Conservation (phyloP, 1,139 yeast species). For the Zygosaccharomyces pseudobailii region DNA sequence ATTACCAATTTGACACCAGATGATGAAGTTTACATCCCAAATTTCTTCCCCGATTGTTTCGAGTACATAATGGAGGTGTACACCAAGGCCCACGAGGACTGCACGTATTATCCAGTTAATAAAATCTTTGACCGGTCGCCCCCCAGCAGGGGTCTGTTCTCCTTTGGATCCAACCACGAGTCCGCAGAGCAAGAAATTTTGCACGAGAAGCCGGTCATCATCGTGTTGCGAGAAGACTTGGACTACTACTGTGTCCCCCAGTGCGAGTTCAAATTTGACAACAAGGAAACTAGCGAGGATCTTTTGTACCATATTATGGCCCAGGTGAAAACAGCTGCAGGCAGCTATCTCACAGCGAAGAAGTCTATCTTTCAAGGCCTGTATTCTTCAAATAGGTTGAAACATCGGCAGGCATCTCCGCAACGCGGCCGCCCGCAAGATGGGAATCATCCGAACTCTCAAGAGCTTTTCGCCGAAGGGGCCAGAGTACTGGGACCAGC, state of each 20-base stretch:
- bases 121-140: conserved; percentile 26
- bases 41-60: conserved; percentile 83
- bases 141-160: conserved; percentile 39
- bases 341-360: conserved; percentile 53
- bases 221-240: conserved; percentile 88
- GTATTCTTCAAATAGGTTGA: conserved; percentile 34
- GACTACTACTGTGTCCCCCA: conserved; percentile 85
- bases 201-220: conserved; percentile 81
- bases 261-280: conserved; percentile 37
- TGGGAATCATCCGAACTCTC: background rate
- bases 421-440: background rate
- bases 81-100: conserved; percentile 32
- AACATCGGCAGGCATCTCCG: conserved; percentile 12
- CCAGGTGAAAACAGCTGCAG: conserved; percentile 65
- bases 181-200: conserved; percentile 50
- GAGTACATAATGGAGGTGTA: conserved; percentile 69
- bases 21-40: conserved; percentile 64
- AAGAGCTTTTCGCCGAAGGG: conserved; percentile 3
- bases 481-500: conserved; percentile 73
- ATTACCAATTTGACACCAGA: conserved; percentile 71
- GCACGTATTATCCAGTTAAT: conserved; percentile 29
- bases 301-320: conserved; percentile 43
- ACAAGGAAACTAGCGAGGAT: conserved; percentile 25
- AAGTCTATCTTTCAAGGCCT: conserved; percentile 72
- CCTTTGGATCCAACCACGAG: conserved; percentile 26